These are phyloP conservation scores for Oryza punctata DNA, from an alignment of 176 grass and related monocot genomes.

Conservation along the genomic window DNA sequence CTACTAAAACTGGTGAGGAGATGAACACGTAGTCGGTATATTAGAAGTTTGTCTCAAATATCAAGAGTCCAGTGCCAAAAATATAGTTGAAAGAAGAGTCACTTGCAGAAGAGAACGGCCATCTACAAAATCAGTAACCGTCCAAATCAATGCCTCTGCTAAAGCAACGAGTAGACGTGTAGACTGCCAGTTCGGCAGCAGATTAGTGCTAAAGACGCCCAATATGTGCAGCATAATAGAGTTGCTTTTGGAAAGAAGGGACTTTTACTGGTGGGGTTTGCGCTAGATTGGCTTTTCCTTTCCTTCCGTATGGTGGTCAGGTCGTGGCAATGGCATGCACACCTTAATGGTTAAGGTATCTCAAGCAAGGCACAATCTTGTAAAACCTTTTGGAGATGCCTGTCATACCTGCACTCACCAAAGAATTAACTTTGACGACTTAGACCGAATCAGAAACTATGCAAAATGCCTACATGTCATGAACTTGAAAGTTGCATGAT, in stretches of 20 bases:
- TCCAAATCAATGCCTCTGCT: background rate
- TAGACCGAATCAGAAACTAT: background rate
- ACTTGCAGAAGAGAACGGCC: background rate
- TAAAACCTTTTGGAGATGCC: conserved; percentile 32
- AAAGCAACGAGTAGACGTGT: conserved; percentile 14
- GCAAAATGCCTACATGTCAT: background rate
- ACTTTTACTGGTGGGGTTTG: conserved; percentile 30
- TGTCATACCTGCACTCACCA: background rate
- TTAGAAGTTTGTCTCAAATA: background rate
- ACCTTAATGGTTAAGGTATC: conserved; percentile 61
- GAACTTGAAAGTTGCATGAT: background rate
- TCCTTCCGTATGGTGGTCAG: background rate
- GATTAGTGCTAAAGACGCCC: conserved; percentile 36
- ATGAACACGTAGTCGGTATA: background rate
- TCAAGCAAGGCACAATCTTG: conserved; percentile 29
- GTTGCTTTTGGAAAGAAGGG: conserved; percentile 42
- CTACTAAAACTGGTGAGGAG: background rate
- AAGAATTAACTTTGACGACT: conserved; percentile 31
- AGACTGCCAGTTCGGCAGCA: conserved; percentile 7
- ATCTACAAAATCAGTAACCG: background rate
- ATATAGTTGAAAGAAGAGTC: background rate
- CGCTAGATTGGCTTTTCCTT: conserved; percentile 9
- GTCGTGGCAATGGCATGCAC: conserved; percentile 30
- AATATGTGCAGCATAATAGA: conserved; percentile 31
- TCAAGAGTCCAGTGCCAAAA: background rate